Base-by-base conservation (phyloP, 2,329 filamentous ascomycete species). In the Apiospora hydei region DNA sequence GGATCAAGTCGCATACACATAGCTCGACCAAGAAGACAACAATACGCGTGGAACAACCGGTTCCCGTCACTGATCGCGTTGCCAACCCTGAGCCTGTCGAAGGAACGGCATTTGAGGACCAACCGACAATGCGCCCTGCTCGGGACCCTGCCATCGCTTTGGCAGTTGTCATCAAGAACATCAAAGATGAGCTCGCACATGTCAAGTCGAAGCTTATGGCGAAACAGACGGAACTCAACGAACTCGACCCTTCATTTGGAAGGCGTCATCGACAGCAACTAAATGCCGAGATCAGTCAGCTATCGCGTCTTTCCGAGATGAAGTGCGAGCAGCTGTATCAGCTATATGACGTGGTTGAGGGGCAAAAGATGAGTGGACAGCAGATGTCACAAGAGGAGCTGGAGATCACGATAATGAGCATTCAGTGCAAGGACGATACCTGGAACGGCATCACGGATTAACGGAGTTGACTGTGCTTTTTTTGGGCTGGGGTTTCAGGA, bases 251-350 rank as follows among this genome's bases (percentile, higher is more conserved):
- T 69, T 87, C 90, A 0, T 80, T 93, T 30, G 90, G 90, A 71
- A 90, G 89, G 75, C 88, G 90, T 46, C 89, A 91, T 76, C 89
- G 93, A 73, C 88, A 90, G 73, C 82, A 84, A 4, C 81, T 95
- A 70, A 87, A 89, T 41, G 85, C 84, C 41, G 88, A 88, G 71
- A 91, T 96, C 47, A 86, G 90, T 73, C 84, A 84, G 30, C 78
- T 94, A 26, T 84, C 92, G 57, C 86, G 87, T 73, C 87, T 88
- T 70, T 88, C 94, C 34, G 92, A 95, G 77, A 87, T 88, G 77
- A 94, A 95, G 82, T 90, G 91, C 38, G 92, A 93, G 73, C 93
- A 95, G 81, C 91, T 97, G 57, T 97, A 97, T 82, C 88, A 90
- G 57, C 85, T 97, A 18, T 94, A 95, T 77, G 94, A 97, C 80